Conservation (phyloP, 306 rosid species). For the Sicyos edulis region DNA sequence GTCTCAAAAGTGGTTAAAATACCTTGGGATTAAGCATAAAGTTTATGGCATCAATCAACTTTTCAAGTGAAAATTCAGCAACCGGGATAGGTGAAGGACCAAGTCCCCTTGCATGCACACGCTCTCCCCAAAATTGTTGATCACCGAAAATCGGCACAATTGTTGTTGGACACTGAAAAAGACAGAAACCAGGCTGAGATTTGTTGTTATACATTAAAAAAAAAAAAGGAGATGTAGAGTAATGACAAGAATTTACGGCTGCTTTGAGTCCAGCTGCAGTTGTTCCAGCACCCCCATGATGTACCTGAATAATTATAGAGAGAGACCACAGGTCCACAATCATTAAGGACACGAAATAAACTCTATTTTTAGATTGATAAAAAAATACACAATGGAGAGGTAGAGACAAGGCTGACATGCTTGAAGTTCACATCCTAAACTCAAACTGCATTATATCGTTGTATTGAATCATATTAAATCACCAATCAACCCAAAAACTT, state of each 20-base stretch:
- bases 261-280: slow-evolving; percentile 98
- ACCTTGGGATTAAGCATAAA: slow-evolving; percentile 85
- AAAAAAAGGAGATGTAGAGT: background rate
- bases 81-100: slow-evolving; percentile 87
- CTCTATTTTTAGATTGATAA: background rate
- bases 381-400: background rate
- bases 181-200: slow-evolving; percentile 20
- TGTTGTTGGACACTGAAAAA: slow-evolving; percentile 77
- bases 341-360: background rate
- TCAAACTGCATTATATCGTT: background rate
- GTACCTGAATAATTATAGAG: slow-evolving; percentile 48
- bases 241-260: slow-evolving; percentile 42
- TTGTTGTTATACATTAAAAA: background rate
- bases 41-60: slow-evolving; percentile 63
- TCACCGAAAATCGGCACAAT: slow-evolving; percentile 92
- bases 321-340: slow-evolving; percentile 5
- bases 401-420: background rate
- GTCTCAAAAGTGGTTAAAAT: slow-evolving; percentile 1
- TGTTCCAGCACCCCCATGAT: slow-evolving; percentile 97
- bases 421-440: background rate
- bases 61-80: slow-evolving; percentile 53
- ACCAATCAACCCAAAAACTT: no score
- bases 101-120: slow-evolving; percentile 74
- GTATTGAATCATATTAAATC: no score
- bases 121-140: slow-evolving; percentile 93